Base-by-base conservation (phyloP, 2,329 filamentous ascomycete genomes). In the Pseudocercospora eumusae region DNA sequence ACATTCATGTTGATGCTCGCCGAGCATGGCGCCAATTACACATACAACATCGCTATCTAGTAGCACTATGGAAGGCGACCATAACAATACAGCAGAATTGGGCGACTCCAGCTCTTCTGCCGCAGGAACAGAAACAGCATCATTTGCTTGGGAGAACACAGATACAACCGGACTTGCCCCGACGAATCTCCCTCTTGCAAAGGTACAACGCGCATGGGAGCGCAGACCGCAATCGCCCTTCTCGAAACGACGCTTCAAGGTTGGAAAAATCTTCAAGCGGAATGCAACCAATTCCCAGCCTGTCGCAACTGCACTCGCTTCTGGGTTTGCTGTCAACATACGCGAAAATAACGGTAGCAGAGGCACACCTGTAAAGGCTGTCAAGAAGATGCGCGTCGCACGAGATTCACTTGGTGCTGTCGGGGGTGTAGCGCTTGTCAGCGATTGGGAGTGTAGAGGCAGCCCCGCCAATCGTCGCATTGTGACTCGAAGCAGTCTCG, bases 141-240 rank as follows among this genome's bases (percentile, higher is more conserved):
- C 45, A 49, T 56, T 57, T 44, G 57, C 56, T 68, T 81, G 79
- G 80, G 66, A 76, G 67, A 70, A 76, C 57, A 68, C 74, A 65
- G 78, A 81, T 68, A 69, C 75, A 23, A 70, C 76, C 27, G 73
- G 74, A 61, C 74, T 82, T 61, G 73, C 75, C 44, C 78, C 79
- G 9, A 70, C 65, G 44, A 71, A 77, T 31, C 70, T 82, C 4
- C 74, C 77, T 15, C 65, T 81, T 27, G 68, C 76, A 13, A 78
- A 77, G 55, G 73, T 77, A 3, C 78, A 77, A 18, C 78, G 80
- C 52, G 81, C 74, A 52, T 83, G 80, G 80, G 81, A 83, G 59
- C 76, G 81, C 55, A 76, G 75, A 59, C 77, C 79, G 6, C 71
- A 79, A 61, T 75, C 75, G 11, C 79, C 78, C 11, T 74, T 75